Evolutionary conservation across 495 filamentous ascomycete species (phyloP).

Genomic region (Neurospora sp.): DNA sequence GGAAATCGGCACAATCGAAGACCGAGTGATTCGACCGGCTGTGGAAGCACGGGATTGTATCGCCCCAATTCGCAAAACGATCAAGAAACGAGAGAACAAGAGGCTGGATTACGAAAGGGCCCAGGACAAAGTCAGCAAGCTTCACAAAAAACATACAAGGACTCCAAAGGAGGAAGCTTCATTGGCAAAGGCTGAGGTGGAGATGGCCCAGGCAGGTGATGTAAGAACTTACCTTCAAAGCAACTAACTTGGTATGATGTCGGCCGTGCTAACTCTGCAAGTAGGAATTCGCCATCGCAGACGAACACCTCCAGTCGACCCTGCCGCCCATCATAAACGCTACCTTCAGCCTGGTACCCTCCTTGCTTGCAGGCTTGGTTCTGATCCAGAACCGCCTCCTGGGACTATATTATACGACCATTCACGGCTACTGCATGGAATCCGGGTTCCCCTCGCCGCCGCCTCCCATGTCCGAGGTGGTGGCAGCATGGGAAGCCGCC

Average conservation of each 20-base stretch:
- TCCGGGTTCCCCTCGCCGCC: conserved; percentile 63
- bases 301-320: conserved; percentile 64
- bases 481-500: conserved; percentile 56
- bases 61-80: conserved; percentile 72
- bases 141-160: conserved; percentile 59
- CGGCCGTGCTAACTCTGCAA: conserved; percentile 6
- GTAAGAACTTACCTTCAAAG: conserved; percentile 29
- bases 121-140: conserved; percentile 61
- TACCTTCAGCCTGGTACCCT: conserved; percentile 70
- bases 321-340: conserved; percentile 69
- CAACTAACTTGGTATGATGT: neutral
- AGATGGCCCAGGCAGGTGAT: conserved; percentile 56
- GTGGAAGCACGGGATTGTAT: conserved; percentile 61
- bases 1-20: conserved; percentile 66
- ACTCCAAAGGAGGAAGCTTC: conserved; percentile 68
- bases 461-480: conserved; percentile 60
- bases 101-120: conserved; percentile 83
- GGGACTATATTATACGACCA: conserved; percentile 72
- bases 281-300: conserved; percentile 73
- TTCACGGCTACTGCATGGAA: conserved; percentile 69
- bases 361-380: conserved; percentile 62
- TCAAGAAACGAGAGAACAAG: conserved; percentile 85
- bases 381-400: conserved; percentile 76
- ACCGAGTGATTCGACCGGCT: conserved; percentile 61
- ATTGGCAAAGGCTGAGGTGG: conserved; percentile 68